These are phyloP conservation scores for Neoascochyta sp. DNA, from an alignment of 2,329 filamentous ascomycete genomes.

Conservation along the genomic window DNA sequence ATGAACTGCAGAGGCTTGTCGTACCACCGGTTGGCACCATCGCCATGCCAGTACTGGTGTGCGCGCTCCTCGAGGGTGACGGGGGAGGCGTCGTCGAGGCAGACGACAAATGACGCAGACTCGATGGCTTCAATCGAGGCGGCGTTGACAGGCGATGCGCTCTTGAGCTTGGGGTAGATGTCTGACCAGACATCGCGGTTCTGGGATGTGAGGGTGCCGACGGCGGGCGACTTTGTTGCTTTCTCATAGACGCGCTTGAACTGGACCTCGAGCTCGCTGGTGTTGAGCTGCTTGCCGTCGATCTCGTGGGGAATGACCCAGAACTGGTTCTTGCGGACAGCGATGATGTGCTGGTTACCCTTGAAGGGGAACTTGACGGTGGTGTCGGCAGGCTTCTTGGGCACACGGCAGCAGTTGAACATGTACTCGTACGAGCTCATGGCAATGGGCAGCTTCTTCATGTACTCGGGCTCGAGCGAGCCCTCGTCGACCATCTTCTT, in stretches of 20 bases:
- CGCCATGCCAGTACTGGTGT: constrained; percentile 96
- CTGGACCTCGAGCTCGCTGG: constrained; percentile 83
- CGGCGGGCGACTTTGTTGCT: constrained; percentile 66
- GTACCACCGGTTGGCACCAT: constrained; percentile 92
- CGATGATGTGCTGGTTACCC: constrained; percentile 83
- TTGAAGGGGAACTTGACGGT: constrained; percentile 73
- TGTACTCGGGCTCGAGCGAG: constrained; percentile 92
- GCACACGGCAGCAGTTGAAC: constrained; percentile 91
- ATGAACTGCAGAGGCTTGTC: constrained; percentile 99
- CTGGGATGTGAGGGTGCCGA: constrained; percentile 83
- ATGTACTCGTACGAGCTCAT: constrained; percentile 99
- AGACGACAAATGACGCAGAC: constrained; percentile 84
- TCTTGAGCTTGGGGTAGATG: constrained; percentile 61
- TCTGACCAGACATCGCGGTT: constrained; percentile 93
- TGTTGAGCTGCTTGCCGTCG: constrained; percentile 79
- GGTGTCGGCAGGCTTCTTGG: constrained; percentile 76
- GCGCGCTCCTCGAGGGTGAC: constrained; percentile 94
- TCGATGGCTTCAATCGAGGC: constrained; percentile 77
- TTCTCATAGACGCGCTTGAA: constrained; percentile 80
- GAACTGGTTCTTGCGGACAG: constrained; percentile 92
- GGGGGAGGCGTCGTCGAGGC: constrained; percentile 85
- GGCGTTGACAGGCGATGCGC: constrained; percentile 74
- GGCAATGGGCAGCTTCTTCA: constrained; percentile 95
- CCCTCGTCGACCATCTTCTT: constrained; percentile 84
- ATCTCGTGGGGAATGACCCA: constrained; percentile 86